Conservation (phyloP, 176 grass and related monocot genomes). For the Zea luxurians region DNA sequence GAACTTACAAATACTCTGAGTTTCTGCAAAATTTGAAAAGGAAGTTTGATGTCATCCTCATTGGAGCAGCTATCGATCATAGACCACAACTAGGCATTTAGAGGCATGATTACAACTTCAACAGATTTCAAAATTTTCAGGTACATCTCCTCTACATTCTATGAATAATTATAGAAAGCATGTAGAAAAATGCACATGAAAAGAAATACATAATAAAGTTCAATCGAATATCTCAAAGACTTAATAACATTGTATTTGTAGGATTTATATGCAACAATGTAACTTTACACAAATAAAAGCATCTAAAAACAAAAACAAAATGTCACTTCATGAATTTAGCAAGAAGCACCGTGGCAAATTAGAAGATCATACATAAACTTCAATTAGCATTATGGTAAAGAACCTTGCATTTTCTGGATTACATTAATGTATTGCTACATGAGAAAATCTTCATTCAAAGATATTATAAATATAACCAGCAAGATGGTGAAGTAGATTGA, state of each 20-base stretch:
- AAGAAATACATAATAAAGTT: neutral
- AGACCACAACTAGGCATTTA: conserved; percentile 93
- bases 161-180: conserved; percentile 11
- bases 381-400: neutral
- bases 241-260: neutral
- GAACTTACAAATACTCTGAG: conserved; percentile 85
- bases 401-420: neutral
- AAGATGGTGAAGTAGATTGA: neutral
- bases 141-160: conserved; percentile 62
- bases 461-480: too few species aligned
- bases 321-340: neutral
- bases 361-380: neutral
- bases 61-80: conserved; percentile 79
- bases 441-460: conserved; percentile 3
- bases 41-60: conserved; percentile 83
- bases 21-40: conserved; percentile 81
- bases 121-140: conserved; percentile 86
- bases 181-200: neutral
- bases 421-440: neutral
- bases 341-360: conserved; percentile 5
- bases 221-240: neutral
- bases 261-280: neutral
- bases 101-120: conserved; percentile 84
- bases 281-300: neutral
- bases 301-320: conserved; percentile 3